Conservation (phyloP, 495 filamentous ascomycete species). For the Lindgomyces ingoldianus region DNA sequence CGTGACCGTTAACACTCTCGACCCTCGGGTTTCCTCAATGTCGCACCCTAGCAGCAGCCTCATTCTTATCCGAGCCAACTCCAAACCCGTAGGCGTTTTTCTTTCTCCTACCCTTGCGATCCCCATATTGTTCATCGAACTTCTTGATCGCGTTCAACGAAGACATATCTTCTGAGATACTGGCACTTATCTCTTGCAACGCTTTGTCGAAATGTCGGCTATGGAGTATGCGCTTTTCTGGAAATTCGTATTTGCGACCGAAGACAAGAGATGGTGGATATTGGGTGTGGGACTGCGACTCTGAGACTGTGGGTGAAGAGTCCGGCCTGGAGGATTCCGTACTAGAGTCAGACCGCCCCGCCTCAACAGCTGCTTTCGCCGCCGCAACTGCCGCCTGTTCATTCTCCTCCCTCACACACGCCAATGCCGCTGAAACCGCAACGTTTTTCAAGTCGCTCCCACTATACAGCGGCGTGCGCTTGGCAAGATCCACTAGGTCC, state of each 20-base stretch:
- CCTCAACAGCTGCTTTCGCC: conserved; percentile 28
- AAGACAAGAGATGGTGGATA: conserved; percentile 12
- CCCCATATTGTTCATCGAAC: conserved; percentile 95
- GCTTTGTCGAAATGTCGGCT: conserved; percentile 76
- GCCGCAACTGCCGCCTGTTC: conserved; percentile 49
- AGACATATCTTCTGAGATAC: conserved; percentile 93
- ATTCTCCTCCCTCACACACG: conserved; percentile 82
- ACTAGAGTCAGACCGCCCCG: background rate
- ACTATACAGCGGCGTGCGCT: conserved; percentile 85
- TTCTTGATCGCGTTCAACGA: conserved; percentile 81
- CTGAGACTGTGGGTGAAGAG: background rate
- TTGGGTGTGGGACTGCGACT: background rate
- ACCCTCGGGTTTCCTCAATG: too few relatives aligned
- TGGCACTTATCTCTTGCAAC: conserved; percentile 85
- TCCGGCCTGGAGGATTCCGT: background rate
- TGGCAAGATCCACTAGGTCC: conserved; percentile 67
- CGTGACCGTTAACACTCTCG: background rate
- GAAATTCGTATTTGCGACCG: conserved; percentile 31
- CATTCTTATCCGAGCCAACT: conserved; percentile 39
- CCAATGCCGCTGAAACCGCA: conserved; percentile 84
- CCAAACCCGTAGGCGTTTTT: conserved; percentile 70
- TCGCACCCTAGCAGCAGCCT: conserved; percentile 39
- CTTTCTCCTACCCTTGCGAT: conserved; percentile 72
- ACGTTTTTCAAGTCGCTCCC: conserved; percentile 96
- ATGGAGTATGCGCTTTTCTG: conserved; percentile 29